These are phyloP conservation scores for Gossypioides kirkii DNA, from an alignment of 345 rosid genomes.

Conservation along the genomic window DNA sequence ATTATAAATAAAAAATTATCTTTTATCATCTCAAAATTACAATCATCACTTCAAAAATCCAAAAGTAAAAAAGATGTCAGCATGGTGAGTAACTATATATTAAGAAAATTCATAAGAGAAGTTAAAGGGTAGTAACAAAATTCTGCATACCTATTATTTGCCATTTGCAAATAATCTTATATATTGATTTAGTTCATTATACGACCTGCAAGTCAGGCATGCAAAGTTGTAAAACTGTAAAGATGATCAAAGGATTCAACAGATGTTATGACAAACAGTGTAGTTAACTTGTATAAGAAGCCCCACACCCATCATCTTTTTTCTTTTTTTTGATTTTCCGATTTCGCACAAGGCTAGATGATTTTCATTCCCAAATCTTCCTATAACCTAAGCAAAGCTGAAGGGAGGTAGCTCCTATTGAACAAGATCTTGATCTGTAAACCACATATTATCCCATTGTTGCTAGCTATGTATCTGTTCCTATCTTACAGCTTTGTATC, in stretches of 20 bases:
- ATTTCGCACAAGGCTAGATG: background rate
- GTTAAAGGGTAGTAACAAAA: background rate
- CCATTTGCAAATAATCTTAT: conserved; percentile 15
- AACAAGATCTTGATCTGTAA: background rate
- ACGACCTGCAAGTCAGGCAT: conserved; percentile 22
- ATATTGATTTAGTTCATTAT: conserved; percentile 8
- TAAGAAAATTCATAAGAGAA: background rate
- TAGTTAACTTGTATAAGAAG: background rate
- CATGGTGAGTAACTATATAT: conserved; percentile 3
- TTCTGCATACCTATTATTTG: conserved; percentile 14
- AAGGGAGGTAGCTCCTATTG: background rate
- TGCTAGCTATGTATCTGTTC: background rate
- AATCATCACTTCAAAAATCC: background rate
- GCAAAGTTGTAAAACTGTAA: conserved; percentile 11
- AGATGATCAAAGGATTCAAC: conserved; percentile 3
- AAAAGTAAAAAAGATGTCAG: background rate
- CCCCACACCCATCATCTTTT: background rate
- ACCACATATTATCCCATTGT: background rate
- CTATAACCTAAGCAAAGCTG: background rate
- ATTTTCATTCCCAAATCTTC: background rate
- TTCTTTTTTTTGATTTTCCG: background rate
- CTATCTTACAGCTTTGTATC: background rate
- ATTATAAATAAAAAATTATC: no score
- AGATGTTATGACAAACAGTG: conserved; percentile 17
- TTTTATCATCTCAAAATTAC: no score